Percentiles rank a stretch among this genome's conserved stretches.
phyloP scores from a whole-genome alignment of 108 stramenopile genomes.

The Skeletonema costatum region DNA sequence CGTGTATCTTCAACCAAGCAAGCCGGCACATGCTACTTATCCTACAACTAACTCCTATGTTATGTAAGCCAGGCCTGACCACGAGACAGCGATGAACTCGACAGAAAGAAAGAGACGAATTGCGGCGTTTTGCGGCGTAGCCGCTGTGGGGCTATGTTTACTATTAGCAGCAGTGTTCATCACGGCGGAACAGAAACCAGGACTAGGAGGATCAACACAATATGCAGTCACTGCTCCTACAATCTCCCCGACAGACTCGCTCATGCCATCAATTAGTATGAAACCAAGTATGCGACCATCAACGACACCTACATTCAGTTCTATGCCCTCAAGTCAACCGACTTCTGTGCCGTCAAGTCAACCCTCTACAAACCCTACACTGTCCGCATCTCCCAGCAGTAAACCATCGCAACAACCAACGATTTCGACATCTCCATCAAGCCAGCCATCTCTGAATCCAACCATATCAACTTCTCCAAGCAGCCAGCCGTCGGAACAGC shows the following conservation, averaged over 20 bases:
- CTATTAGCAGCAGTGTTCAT: not conserved
- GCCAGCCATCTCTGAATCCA: conserved; percentile 6
- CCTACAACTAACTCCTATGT: too few species aligned
- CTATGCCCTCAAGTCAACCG: not conserved
- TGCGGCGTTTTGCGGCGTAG: not conserved
- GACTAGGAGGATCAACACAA: too few species aligned
- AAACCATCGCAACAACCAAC: not conserved
- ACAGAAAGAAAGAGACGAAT: not conserved
- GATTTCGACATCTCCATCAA: conserved; percentile 3
- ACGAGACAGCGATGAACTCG: not conserved
- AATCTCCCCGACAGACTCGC: conserved; percentile 1
- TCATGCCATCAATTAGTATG: too few species aligned
- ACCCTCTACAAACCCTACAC: not conserved
- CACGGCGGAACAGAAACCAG: not conserved
- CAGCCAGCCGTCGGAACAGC: not conserved
- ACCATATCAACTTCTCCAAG: conserved; percentile 19
- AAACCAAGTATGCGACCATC: conserved; percentile 1
- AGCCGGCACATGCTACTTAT: too few species aligned
- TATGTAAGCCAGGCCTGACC: too few species aligned
- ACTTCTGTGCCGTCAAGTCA: not conserved
- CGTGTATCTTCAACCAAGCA: too few species aligned
- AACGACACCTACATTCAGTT: not conserved
- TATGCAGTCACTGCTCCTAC: too few species aligned
- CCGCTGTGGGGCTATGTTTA: not conserved
- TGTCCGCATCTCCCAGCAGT: not conserved